phyloP scores from a whole-genome alignment of 116 monocot species.

The Posidonia oceanica region DNA sequence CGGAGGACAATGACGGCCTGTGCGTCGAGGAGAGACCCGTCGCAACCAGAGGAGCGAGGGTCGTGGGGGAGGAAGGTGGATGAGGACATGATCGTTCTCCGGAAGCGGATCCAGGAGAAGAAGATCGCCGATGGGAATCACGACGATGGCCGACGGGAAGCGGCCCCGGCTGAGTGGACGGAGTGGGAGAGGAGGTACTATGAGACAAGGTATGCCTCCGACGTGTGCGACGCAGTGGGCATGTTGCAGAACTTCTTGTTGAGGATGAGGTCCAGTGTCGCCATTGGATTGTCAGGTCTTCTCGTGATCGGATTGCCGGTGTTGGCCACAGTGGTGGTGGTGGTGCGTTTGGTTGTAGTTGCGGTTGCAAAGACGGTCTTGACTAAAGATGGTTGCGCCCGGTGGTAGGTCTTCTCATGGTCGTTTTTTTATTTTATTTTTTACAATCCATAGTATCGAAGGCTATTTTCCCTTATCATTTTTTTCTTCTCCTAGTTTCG shows the following conservation, averaged over 20 bases:
- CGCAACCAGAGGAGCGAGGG: background rate
- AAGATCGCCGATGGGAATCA: background rate
- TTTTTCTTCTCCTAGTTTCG: no score
- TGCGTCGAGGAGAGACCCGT: background rate
- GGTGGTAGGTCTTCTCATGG: no score
- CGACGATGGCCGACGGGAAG: background rate
- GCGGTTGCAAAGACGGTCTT: no score
- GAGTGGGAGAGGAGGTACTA: conserved; percentile 16
- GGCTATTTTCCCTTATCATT: no score
- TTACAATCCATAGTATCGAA: no score
- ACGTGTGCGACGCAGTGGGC: conserved; percentile 1
- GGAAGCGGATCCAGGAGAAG: conserved; percentile 3
- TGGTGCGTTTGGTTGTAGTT: no score
- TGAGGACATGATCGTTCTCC: conserved; percentile 13
- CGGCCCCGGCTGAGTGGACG: background rate
- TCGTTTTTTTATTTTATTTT: no score
- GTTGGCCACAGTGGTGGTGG: no score
- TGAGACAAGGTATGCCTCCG: background rate
- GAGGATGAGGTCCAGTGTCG: no score
- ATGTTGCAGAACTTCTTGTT: background rate
- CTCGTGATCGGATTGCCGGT: no score
- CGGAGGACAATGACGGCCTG: background rate
- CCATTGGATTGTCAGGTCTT: no score
- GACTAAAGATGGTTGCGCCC: no score
- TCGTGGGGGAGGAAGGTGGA: conserved; percentile 12